A percentile compares a stretch with the other conserved stretches of the same genome.
Evolutionary conservation across 352 stramenopile species (phyloP).

Genomic region (Globisporangium solare): DNA sequence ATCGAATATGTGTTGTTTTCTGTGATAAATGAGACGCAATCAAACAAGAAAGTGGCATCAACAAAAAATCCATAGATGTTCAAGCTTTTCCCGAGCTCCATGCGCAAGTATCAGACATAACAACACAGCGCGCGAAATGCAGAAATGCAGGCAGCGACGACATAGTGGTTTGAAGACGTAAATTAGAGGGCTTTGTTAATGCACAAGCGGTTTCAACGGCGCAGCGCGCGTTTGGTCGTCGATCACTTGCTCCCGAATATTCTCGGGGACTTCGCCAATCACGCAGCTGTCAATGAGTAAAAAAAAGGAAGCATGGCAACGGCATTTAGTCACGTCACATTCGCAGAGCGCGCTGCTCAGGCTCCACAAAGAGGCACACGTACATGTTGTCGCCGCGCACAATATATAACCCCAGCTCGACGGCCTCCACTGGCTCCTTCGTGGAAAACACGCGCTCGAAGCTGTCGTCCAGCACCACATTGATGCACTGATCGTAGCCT

Average conservation of each 20-base stretch:
- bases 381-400: slow-evolving; percentile 94
- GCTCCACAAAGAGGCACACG: slow-evolving; percentile 3
- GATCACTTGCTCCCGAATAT: slow-evolving; percentile 88
- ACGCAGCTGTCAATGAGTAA: slow-evolving; percentile 45
- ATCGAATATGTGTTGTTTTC: too few relatives aligned
- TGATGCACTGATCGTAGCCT: slow-evolving; percentile 93
- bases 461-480: slow-evolving; percentile 91
- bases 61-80: too few relatives aligned
- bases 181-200: slow-evolving; percentile 65
- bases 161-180: slow-evolving; percentile 10
- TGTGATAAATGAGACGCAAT: too few relatives aligned
- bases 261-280: slow-evolving; percentile 82
- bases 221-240: slow-evolving; percentile 82
- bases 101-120: too few relatives aligned
- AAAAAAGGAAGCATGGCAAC: slow-evolving; percentile 6
- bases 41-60: too few relatives aligned
- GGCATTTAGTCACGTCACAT: background rate
- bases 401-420: slow-evolving; percentile 91
- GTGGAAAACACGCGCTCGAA: slow-evolving; percentile 92
- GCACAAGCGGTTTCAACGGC: slow-evolving; percentile 88
- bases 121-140: too few relatives aligned
- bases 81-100: too few relatives aligned
- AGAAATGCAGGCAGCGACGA: too few relatives aligned
- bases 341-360: background rate
- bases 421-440: slow-evolving; percentile 86